phyloP scores from a whole-genome alignment of 208 protist genomes.

The Trypanosoma cruzi region DNA sequence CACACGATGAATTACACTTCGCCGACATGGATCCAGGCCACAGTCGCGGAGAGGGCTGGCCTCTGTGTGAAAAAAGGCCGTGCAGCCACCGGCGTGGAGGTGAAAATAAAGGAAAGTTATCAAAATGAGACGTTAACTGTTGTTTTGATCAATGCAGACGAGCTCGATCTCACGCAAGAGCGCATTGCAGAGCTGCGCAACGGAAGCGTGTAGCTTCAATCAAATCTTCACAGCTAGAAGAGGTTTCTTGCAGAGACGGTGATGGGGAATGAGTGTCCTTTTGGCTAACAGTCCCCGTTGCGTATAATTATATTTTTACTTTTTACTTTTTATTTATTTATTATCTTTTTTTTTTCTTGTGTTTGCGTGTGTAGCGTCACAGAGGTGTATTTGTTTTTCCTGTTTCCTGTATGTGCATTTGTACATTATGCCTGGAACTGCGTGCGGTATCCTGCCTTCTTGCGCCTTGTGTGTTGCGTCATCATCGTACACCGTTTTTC shows the following conservation, averaged over 20 bases:
- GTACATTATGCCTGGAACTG: too few relatives aligned
- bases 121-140: neutral
- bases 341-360: neutral
- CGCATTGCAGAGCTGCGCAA: conserved; percentile 5
- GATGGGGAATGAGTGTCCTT: neutral
- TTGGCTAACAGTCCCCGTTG: neutral
- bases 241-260: neutral
- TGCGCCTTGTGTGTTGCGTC: neutral
- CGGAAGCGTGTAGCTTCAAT: neutral
- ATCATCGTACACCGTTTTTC: conserved; percentile 4
- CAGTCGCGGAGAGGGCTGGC: neutral
- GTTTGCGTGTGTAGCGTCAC: neutral
- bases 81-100: conserved; percentile 16
- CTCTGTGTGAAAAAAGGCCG: conserved; percentile 4
- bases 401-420: neutral
- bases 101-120: neutral
- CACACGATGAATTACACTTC: conserved; percentile 22
- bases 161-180: conserved; percentile 16
- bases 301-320: conserved; percentile 1
- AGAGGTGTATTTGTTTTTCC: neutral
- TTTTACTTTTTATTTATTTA: conserved; percentile 18
- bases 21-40: conserved; percentile 14
- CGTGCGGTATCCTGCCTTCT: neutral
- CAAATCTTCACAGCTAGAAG: conserved; percentile 7
- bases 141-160: conserved; percentile 27